phyloP scores from a whole-genome alignment of 148 eudicot species.

The Euryodendron excelsum region DNA sequence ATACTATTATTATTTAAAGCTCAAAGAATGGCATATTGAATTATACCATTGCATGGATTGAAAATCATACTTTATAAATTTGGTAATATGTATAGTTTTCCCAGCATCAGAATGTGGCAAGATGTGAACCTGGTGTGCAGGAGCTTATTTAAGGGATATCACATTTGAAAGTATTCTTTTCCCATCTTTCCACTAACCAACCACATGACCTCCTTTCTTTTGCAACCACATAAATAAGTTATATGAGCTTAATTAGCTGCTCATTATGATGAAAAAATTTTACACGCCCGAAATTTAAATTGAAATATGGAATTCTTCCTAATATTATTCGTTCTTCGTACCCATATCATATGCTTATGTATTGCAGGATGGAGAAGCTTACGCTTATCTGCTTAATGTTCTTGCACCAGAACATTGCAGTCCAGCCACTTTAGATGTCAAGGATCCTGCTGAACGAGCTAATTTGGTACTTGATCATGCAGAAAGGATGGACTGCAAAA shows the following conservation, averaged over 20 bases:
- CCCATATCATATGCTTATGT: constrained; percentile 15
- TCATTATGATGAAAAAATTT: not conserved
- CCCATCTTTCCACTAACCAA: constrained; percentile 2
- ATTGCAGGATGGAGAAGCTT: constrained; percentile 93
- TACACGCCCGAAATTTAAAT: too few relatives aligned
- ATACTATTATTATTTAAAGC: too few relatives aligned
- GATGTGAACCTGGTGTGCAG: not conserved
- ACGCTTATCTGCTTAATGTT: constrained; percentile 86
- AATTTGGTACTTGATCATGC: constrained; percentile 91
- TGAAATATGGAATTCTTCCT: too few relatives aligned
- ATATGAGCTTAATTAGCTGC: not conserved
- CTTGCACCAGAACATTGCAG: constrained; percentile 94
- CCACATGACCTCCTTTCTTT: not conserved
- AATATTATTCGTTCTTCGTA: not conserved
- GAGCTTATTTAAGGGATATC: not conserved
- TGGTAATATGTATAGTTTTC: not conserved
- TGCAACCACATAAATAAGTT: not conserved
- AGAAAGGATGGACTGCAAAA: constrained; percentile 91
- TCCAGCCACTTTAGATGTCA: constrained; percentile 73
- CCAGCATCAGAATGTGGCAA: not conserved
- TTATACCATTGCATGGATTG: too few relatives aligned
- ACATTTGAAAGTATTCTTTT: not conserved
- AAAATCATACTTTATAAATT: too few relatives aligned
- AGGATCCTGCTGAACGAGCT: constrained; percentile 79
- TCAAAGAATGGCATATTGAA: too few relatives aligned